A percentile compares a stretch with the other conserved stretches of the same genome.
Evolutionary conservation across 2,329 filamentous ascomycete species (phyloP).

Genomic region (Botrytis medusae): DNA sequence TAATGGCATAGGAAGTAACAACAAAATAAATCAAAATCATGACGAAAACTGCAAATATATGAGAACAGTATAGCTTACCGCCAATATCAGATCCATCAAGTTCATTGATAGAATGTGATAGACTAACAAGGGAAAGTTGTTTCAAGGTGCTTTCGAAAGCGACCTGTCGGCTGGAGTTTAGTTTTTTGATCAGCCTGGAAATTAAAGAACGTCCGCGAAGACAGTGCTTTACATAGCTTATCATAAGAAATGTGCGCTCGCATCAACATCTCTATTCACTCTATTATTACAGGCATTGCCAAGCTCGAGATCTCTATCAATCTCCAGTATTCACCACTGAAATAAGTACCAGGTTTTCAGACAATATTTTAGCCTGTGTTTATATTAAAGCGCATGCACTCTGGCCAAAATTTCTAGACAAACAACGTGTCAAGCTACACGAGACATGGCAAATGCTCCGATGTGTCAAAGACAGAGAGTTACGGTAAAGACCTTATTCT

Average conservation of each 20-base stretch:
- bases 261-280: not conserved
- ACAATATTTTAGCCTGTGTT: not conserved
- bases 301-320: not conserved
- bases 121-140: not conserved
- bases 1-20: not conserved
- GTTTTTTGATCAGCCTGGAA: rapidly evolving
- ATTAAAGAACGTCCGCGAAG: not conserved
- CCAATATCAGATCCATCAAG: not conserved
- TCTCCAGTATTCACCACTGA: not conserved
- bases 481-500: rapidly evolving
- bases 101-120: not conserved
- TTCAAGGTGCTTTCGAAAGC: not conserved
- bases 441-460: not conserved
- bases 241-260: not conserved
- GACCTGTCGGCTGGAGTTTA: rapidly evolving
- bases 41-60: not conserved
- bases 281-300: not conserved
- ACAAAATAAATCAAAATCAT: not conserved
- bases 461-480: not conserved
- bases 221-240: not conserved
- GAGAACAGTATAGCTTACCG: not conserved
- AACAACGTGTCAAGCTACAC: not conserved
- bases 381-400: not conserved
- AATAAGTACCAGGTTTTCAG: not conserved
- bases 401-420: not conserved